Evolutionary conservation across 78 protist genomes (phyloP).

Genomic region (Dictyostelium brefeldianum): DNA sequence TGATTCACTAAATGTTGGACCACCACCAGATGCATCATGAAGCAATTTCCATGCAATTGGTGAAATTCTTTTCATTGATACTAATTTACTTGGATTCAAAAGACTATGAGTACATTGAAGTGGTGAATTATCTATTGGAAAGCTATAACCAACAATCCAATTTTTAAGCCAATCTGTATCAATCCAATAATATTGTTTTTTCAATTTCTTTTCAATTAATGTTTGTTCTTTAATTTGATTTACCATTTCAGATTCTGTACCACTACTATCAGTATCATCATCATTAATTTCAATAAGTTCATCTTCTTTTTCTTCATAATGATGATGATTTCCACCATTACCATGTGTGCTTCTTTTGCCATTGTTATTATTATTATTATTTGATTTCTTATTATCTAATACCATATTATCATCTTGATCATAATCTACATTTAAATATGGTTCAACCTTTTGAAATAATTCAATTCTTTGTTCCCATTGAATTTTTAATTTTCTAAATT

Average conservation of each 20-base stretch:
- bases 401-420: not conserved
- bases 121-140: constrained; percentile 44
- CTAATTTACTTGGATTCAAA: constrained; percentile 40
- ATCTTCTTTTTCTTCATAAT: not conserved
- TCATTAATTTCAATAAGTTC: not conserved
- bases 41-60: not conserved
- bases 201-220: not conserved
- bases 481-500: not conserved
- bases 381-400: not conserved
- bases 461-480: constrained; percentile 30
- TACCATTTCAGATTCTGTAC: not conserved
- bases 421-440: not conserved
- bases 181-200: constrained; percentile 46
- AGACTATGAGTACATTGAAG: constrained; percentile 21
- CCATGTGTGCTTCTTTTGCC: not conserved
- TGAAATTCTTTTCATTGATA: constrained; percentile 37
- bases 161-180: constrained; percentile 14
- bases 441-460: not conserved
- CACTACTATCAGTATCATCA: not conserved
- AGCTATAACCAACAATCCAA: constrained; percentile 27
- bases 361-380: too few species aligned
- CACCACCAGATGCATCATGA: not conserved
- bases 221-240: not conserved
- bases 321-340: not conserved
- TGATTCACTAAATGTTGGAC: constrained; percentile 15